Percentiles rank a stretch among this genome's conserved stretches.
These are phyloP conservation scores for Serpula lacrymans DNA, from an alignment of 768 basidiomycete genomes.

Conservation along the genomic window DNA sequence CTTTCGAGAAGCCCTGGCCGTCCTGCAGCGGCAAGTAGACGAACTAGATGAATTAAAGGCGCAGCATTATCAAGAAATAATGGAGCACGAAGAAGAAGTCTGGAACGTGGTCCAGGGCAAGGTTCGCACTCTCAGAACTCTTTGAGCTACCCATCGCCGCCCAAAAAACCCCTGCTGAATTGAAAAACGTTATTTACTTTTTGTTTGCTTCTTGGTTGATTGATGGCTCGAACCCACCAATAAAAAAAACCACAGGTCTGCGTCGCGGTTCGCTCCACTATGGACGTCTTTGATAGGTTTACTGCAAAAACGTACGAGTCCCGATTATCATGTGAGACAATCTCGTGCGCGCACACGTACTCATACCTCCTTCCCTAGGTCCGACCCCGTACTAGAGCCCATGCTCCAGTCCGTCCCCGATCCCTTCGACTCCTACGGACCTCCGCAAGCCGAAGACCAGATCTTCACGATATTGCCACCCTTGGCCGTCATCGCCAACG, in stretches of 20 bases:
- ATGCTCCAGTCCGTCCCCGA: slow-evolving; percentile 90
- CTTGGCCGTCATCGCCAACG: slow-evolving; percentile 68
- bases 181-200: no score
- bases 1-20: slow-evolving; percentile 77
- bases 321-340: slow-evolving; percentile 4
- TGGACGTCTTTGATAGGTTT: slow-evolving; percentile 89
- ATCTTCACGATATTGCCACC: slow-evolving; percentile 93
- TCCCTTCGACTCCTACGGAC: slow-evolving; percentile 90
- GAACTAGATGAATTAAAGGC: slow-evolving; percentile 85
- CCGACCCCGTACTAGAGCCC: slow-evolving; percentile 87
- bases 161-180: no score
- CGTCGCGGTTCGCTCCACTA: slow-evolving; percentile 81
- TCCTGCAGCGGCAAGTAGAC: slow-evolving; percentile 87
- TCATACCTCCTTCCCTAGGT: slow-evolving; percentile 37
- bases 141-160: no score
- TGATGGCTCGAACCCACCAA: no score
- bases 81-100: slow-evolving; percentile 93
- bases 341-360: not conserved
- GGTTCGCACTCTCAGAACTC: slow-evolving; percentile 35
- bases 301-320: slow-evolving; percentile 77
- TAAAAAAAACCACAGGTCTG: no score
- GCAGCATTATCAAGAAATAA: slow-evolving; percentile 82
- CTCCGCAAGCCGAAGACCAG: slow-evolving; percentile 82
- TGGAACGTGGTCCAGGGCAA: slow-evolving; percentile 91
- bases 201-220: no score